Evolutionary conservation across 2,329 filamentous ascomycete species (phyloP), one percentile per base, ranked within the genome.

Genomic region (Nakataea oryzae): DNA sequence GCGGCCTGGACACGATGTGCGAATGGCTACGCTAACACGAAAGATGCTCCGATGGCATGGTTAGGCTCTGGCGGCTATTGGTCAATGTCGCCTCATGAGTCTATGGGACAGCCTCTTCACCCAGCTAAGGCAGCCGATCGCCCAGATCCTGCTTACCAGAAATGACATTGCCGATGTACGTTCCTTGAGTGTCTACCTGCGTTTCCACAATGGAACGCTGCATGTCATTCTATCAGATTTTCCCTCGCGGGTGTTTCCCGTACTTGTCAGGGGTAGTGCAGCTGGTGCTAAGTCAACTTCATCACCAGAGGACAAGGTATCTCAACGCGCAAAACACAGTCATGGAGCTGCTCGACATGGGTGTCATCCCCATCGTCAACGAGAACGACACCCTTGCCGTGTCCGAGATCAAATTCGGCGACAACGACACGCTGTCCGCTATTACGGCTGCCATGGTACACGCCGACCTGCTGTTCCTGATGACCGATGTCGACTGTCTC

Each of bases 381-480:
- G 95, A 99, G 76, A 99, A 99, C 74, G 95, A 99, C 74, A 99
- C 95, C 3, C 79, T 99, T 62, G 91, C 93, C 28, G 95, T 99
- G 66, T 90, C 93, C 57, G 95, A 99, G 82, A 99, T 99, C 78
- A 97, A 97, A 79, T 99, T 99, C 72, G 95, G 95, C 67, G 95
- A 99, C 79, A 99, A 99, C 70, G 95, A 99, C 74, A 99, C 95
- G 1, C 81, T 99, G 58, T 96, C 92, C 14, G 95, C 95, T 63
- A 97, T 99, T 68, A 96, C 95, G 0, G 91, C 95, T 1, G 95
- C 90, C 67, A 97, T 97, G 92, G 90, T 97, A 26, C 91, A 96
- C 70, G 95, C 95, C 60, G 93, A 99, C 71, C 91, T 96, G 69
- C 82, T 99, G 12, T 99, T 99, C 75, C 82, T 99, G 66, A 97